These are phyloP conservation scores for Vanilla planifolia DNA, from an alignment of 106 monocot genomes.

Conservation along the genomic window DNA sequence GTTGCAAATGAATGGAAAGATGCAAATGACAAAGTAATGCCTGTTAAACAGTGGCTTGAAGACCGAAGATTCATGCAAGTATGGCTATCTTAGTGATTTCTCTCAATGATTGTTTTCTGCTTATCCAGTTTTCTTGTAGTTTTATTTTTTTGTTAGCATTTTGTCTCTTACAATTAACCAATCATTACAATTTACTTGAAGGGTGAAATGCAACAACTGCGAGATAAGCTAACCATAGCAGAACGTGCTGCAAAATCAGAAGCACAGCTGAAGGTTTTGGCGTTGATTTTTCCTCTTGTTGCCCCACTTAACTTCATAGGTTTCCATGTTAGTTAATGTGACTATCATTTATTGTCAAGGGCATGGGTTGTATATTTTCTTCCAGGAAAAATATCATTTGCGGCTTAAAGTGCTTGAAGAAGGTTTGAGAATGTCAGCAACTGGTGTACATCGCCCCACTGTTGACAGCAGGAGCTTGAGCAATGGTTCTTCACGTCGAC, in stretches of 20 bases:
- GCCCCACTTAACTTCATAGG: not conserved
- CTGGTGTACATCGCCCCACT: constrained; percentile 27
- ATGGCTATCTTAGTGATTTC: not conserved
- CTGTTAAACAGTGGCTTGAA: constrained; percentile 86
- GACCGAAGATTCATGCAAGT: constrained; percentile 51
- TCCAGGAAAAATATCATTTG: constrained; percentile 67
- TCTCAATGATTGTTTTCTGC: too few species aligned
- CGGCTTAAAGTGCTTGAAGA: constrained; percentile 82
- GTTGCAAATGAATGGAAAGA: constrained; percentile 95
- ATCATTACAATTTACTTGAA: constrained; percentile 5
- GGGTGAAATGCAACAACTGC: constrained; percentile 83
- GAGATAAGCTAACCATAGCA: constrained; percentile 66
- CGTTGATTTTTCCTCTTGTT: not conserved
- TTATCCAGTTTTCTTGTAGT: too few species aligned
- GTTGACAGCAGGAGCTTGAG: constrained; percentile 27
- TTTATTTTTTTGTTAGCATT: not conserved
- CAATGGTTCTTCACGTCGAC: constrained; percentile 58
- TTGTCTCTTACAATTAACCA: too few species aligned
- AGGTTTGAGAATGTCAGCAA: constrained; percentile 51
- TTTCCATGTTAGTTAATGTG: too few species aligned
- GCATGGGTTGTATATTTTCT: not conserved
- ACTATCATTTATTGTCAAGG: too few species aligned
- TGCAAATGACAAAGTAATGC: constrained; percentile 91
- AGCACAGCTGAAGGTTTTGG: constrained; percentile 56
- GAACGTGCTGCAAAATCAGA: constrained; percentile 71